A percentile compares a stretch with the other conserved stretches of the same genome.
These are phyloP conservation scores for Tuber calosporum DNA, from an alignment of 495 filamentous ascomycete genomes.

Conservation along the genomic window DNA sequence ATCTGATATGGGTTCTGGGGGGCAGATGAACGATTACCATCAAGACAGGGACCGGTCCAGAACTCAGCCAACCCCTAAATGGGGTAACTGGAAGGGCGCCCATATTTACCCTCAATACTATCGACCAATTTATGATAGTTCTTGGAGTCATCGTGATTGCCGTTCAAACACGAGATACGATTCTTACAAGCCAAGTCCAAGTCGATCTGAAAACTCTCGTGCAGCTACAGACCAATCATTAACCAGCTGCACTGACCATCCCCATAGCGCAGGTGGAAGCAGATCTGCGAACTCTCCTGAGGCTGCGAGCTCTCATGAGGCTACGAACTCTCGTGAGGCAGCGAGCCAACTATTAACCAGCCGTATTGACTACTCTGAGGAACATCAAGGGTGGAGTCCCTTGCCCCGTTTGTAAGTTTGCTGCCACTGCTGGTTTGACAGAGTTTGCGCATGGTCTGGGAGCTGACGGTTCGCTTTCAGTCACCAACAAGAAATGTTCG, in stretches of 20 bases:
- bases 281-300: not conserved
- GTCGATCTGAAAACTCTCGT: not conserved
- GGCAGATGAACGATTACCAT: not conserved
- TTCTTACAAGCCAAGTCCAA: not conserved
- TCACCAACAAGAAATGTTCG: not conserved
- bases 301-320: fast-evolving
- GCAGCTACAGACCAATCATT: not conserved
- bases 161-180: no score
- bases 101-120: no score
- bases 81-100: no score
- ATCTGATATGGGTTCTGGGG: not conserved
- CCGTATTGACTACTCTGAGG: not conserved
- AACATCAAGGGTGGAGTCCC: not conserved
- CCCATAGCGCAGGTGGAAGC: no score
- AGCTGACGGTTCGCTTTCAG: not conserved
- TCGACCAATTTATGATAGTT: no score
- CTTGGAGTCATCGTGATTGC: not conserved
- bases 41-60: not conserved
- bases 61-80: no score
- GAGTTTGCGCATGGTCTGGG: not conserved
- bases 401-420: not conserved
- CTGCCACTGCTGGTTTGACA: not conserved
- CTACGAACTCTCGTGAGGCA: not conserved
- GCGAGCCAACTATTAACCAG: not conserved
- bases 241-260: not conserved